Percentiles rank a stretch among this genome's conserved stretches.
phyloP scores from a whole-genome alignment of 306 rosid genomes.

The Quercus aquifolioides region DNA sequence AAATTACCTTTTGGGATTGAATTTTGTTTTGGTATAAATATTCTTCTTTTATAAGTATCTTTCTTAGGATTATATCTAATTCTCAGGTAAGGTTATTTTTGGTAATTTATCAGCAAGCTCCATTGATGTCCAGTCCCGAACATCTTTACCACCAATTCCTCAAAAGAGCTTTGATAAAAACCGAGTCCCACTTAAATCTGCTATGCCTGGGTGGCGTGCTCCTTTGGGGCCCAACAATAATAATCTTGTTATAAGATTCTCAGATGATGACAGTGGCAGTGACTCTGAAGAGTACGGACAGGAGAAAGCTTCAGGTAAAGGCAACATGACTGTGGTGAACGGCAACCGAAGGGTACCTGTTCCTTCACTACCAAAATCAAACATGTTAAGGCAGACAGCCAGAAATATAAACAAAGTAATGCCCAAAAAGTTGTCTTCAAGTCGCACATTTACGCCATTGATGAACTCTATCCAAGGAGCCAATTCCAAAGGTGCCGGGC shows the following conservation, averaged over 20 bases:
- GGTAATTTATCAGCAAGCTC: slow-evolving; percentile 40
- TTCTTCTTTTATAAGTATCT: background rate
- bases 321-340: slow-evolving; percentile 28
- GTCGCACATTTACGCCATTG: slow-evolving; percentile 42
- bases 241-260: slow-evolving; percentile 87
- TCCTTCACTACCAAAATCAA: slow-evolving; percentile 41
- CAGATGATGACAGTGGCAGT: slow-evolving; percentile 91
- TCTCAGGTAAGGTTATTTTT: slow-evolving; percentile 35
- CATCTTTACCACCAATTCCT: slow-evolving; percentile 30
- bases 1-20: background rate
- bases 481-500: slow-evolving; percentile 46
- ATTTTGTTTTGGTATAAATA: background rate
- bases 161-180: slow-evolving; percentile 45
- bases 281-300: slow-evolving; percentile 53
- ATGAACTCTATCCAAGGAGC: slow-evolving; percentile 33
- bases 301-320: slow-evolving; percentile 36
- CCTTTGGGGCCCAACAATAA: slow-evolving; percentile 33
- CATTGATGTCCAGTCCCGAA: slow-evolving; percentile 35
- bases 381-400: slow-evolving; percentile 37
- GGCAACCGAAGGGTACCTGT: slow-evolving; percentile 41
- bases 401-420: slow-evolving; percentile 42
- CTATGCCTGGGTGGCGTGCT: slow-evolving; percentile 44
- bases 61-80: background rate
- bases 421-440: slow-evolving; percentile 47
- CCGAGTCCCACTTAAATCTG: slow-evolving; percentile 44